Conservation (phyloP, 768 basidiomycete species). For the Mycena maculata region DNA sequence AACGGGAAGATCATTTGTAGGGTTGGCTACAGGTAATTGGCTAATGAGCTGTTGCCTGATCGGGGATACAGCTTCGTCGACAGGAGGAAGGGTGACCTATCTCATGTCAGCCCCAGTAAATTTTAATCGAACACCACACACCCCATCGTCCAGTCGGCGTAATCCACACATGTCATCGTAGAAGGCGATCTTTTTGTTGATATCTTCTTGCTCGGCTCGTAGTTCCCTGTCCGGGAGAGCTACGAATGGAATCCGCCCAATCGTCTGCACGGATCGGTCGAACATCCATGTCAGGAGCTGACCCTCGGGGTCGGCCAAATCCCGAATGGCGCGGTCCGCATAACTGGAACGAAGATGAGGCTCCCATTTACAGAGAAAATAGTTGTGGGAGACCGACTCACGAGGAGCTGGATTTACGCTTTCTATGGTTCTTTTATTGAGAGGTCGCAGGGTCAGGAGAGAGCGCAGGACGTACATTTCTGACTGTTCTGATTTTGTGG, state of each 20-base stretch:
- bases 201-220: background rate
- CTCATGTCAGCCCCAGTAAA: too few species aligned
- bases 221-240: background rate
- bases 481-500: background rate
- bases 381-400: background rate
- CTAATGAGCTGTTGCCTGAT: too few species aligned
- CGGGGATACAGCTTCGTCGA: too few species aligned
- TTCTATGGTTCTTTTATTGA: too few species aligned
- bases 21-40: too few species aligned
- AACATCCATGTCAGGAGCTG: conserved; percentile 13
- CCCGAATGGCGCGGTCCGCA: background rate
- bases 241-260: background rate
- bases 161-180: conserved; percentile 15
- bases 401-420: conserved; percentile 12
- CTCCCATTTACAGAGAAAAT: background rate
- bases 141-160: background rate
- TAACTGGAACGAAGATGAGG: background rate
- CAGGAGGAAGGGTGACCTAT: background rate
- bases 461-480: too few species aligned
- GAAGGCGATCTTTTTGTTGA: background rate
- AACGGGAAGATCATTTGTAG: background rate
- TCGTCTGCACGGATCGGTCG: background rate
- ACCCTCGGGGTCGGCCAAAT: background rate
- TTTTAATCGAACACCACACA: too few species aligned
- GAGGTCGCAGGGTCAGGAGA: too few species aligned